Evolutionary conservation across 2,329 filamentous ascomycete genomes (phyloP).

Genomic region (Alternaria arbusti): DNA sequence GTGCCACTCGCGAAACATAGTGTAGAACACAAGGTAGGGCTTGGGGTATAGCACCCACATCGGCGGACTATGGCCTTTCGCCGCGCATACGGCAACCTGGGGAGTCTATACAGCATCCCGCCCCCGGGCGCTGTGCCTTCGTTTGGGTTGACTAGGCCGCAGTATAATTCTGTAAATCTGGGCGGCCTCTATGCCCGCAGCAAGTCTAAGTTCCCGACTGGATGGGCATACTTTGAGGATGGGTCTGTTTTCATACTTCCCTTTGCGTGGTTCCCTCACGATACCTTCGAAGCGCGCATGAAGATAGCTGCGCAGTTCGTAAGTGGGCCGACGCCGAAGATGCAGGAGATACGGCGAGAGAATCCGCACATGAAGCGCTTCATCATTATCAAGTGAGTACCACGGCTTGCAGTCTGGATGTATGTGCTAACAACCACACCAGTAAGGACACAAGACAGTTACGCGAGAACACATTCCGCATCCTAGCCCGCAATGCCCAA

Average conservation of each 20-base stretch:
- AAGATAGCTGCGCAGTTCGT: constrained; percentile 20
- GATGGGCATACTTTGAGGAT: constrained; percentile 33
- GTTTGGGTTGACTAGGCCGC: not conserved
- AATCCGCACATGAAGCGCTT: constrained; percentile 7
- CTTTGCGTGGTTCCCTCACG: constrained; percentile 9
- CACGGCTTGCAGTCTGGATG: too few relatives aligned
- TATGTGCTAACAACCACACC: not conserved
- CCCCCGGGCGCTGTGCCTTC: not conserved
- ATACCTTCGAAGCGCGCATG: constrained; percentile 24
- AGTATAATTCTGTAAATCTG: constrained; percentile 20
- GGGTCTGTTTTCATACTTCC: constrained; percentile 26
- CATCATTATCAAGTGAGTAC: constrained; percentile 20
- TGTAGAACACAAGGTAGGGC: not conserved
- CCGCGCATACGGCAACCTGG: constrained; percentile 13
- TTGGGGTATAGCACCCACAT: not conserved
- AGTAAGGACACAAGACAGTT: constrained; percentile 6
- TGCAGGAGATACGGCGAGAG: constrained; percentile 8
- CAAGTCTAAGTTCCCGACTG: not conserved
- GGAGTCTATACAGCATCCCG: constrained; percentile 15
- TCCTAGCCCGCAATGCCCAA: constrained; percentile 17
- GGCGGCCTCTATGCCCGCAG: constrained; percentile 13
- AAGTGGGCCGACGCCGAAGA: constrained; percentile 9
- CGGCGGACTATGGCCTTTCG: constrained; percentile 7
- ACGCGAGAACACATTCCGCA: not conserved
- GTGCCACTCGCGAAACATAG: not conserved